phyloP scores from a whole-genome alignment of 2,329 filamentous ascomycete species.

The Diaporthe sp. region DNA sequence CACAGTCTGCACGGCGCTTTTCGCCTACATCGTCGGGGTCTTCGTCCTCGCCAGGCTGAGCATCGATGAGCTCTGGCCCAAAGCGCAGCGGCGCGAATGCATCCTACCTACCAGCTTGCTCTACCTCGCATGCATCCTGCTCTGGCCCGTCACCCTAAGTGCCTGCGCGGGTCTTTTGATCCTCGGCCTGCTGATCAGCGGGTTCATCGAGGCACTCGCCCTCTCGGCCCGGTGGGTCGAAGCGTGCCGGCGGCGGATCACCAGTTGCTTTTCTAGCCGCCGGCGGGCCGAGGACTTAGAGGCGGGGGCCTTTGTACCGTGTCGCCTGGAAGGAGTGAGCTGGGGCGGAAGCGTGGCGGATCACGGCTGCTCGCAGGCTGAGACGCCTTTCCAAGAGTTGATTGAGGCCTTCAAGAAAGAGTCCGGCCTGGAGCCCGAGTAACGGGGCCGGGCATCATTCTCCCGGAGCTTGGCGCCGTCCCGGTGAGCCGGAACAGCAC shows the following conservation, averaged over 20 bases:
- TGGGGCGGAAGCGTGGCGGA: not conserved
- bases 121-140: conserved; percentile 1
- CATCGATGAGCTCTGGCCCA: not conserved
- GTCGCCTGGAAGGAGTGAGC: not conserved
- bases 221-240: not conserved
- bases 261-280: not conserved
- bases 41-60: conserved; percentile 4
- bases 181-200: not conserved
- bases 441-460: not conserved
- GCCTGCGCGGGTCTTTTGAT: not conserved
- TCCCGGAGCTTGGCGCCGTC: not conserved
- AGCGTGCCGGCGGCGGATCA: not conserved
- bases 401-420: not conserved
- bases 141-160: not conserved
- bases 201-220: not conserved
- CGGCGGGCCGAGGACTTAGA: not conserved
- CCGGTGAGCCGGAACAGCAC: not conserved
- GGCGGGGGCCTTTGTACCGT: not conserved
- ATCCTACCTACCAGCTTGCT: not conserved
- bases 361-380: not conserved
- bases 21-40: conserved; percentile 1
- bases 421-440: not conserved
- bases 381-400: not conserved
- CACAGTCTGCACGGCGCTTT: not conserved
- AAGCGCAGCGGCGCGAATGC: not conserved